Evolutionary conservation across 2,329 filamentous ascomycete genomes (phyloP), one percentile per base, ranked within the genome.

Genomic region (Neonectria faginata): DNA sequence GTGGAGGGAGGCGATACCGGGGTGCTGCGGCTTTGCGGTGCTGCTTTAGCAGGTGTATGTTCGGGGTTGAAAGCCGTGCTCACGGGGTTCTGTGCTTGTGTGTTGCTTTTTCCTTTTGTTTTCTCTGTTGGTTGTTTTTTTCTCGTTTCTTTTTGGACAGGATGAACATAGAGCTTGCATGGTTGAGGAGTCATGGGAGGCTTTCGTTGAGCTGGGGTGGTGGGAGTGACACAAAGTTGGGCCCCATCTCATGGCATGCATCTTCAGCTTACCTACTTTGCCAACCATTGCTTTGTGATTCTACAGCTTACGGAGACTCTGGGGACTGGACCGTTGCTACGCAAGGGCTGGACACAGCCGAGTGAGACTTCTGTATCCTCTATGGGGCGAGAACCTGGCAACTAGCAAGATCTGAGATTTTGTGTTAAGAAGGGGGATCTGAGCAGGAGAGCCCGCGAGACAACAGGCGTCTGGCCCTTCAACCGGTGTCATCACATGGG

Each of bases 1-100:
- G 57, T 60, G 48, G 57, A 60, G 57, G 57, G 57, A 33, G 48
- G 48, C 48, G 27, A 51, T 16, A 11, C 29, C 27, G 27, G 48
- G 48, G 48, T 20, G n/a, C 5, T 51, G 57, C 57, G 53, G 57
- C 51, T 60, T 53, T 53, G 53, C 36, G 29, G 11, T 33, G 41
- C 29, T 14, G 29, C 18, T 20, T 22, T 47, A 42, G 41, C 16
- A 25, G 42, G 9, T 25, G 25, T 25, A 9, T 22, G 42, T 45
- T 45, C 33, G 33, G 33, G 18, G 18, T 12, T n/a, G 6, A 3
- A 18, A 39, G 57, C 57, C 50, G 51, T 47, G 36, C 16, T 12
- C 51, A 41, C 55, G 42, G 50, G 51, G 54, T 33, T 14, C 1
- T 8, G 39, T 20, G 39, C 48, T 16, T 18, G 25, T 25, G 25